A percentile compares a stretch with the other conserved stretches of the same genome.
Conservation (phyloP, 75 land plant genomes). For the Pseudotsuga menziesii region DNA sequence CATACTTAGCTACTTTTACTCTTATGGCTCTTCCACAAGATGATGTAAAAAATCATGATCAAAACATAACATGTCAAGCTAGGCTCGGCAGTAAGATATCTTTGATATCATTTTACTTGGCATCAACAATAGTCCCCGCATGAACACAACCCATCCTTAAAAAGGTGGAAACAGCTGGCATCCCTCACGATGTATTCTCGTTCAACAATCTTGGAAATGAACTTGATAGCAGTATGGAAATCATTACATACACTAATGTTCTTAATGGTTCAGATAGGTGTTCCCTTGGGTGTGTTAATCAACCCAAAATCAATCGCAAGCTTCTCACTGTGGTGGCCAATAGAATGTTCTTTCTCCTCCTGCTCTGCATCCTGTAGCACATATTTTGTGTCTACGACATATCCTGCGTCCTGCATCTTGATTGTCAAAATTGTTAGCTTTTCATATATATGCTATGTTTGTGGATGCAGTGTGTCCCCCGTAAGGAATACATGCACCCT, state of each 20-base stretch:
- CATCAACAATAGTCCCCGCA: constrained; percentile 23
- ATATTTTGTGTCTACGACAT: constrained; percentile 13
- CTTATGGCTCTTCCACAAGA: too few species aligned
- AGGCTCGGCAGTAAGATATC: too few species aligned
- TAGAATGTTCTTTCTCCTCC: background rate
- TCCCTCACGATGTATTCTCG: constrained; percentile 28
- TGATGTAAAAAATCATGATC: too few species aligned
- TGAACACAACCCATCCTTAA: constrained; percentile 27
- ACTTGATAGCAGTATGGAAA: constrained; percentile 23
- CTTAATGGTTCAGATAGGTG: constrained; percentile 16
- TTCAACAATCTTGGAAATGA: constrained; percentile 17
- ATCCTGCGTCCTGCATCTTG: constrained; percentile 11
- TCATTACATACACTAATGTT: constrained; percentile 19
- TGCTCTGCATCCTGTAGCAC: constrained; percentile 15
- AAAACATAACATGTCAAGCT: too few species aligned
- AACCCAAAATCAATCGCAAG: constrained; percentile 32
- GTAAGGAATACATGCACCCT: constrained; percentile 9
- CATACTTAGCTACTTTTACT: too few species aligned
- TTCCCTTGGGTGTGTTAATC: constrained; percentile 20
- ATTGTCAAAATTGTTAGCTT: constrained; percentile 11
- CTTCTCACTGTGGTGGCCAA: constrained; percentile 27
- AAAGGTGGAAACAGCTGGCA: constrained; percentile 22
- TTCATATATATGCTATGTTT: constrained; percentile 9
- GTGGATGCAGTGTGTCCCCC: constrained; percentile 13
- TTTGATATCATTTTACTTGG: too few species aligned